Conservation (phyloP, 148 eudicot genomes). For the Selenicereus undatus region DNA sequence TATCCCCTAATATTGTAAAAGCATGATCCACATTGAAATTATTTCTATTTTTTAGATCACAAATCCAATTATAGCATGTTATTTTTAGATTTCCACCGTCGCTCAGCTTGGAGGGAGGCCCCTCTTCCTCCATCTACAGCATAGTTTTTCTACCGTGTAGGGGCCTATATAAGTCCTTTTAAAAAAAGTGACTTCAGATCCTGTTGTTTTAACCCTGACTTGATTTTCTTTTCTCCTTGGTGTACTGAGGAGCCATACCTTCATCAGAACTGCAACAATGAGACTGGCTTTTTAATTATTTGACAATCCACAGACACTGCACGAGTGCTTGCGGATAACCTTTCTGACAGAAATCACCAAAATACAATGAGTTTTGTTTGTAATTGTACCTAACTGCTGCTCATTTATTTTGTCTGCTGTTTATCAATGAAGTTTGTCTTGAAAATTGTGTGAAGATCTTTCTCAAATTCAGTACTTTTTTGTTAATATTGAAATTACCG, state of each 20-base stretch:
- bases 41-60: too few relatives aligned
- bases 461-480: constrained; percentile 2
- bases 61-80: too few relatives aligned
- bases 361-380: constrained; percentile 7
- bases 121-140: not conserved
- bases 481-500: not conserved
- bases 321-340: constrained; percentile 12
- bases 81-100: not conserved
- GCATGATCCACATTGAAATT: too few relatives aligned
- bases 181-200: not conserved
- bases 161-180: not conserved
- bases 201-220: not conserved
- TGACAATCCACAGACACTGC: not conserved
- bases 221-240: not conserved
- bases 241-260: not conserved
- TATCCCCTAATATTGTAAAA: too few relatives aligned
- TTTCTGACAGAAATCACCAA: constrained; percentile 24
- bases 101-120: not conserved
- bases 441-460: constrained; percentile 1
- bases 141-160: not conserved
- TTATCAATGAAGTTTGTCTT: not conserved
- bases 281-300: constrained; percentile 11
- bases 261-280: constrained; percentile 11
- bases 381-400: constrained; percentile 5
- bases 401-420: constrained; percentile 1